These are phyloP conservation scores for Spathaspora passalidarum DNA, from an alignment of 805 yeast species.

Conservation along the genomic window DNA sequence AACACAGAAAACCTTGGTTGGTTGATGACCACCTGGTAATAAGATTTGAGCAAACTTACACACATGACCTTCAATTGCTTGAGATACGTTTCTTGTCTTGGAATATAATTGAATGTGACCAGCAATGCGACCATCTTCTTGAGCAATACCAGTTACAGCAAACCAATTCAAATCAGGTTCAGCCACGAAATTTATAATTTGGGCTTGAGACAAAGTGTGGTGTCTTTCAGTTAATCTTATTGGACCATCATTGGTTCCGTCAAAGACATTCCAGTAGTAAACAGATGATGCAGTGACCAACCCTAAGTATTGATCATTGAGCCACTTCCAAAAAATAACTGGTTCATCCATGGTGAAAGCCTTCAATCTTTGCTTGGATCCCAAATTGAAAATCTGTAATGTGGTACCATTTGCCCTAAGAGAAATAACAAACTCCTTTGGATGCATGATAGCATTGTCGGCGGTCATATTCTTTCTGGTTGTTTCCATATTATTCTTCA, in stretches of 20 bases:
- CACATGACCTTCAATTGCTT: conserved; percentile 97
- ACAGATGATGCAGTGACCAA: conserved; percentile 76
- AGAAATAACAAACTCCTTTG: conserved; percentile 82
- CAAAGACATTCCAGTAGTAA: conserved; percentile 81
- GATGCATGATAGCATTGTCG: conserved; percentile 96
- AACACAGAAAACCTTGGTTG: conserved; percentile 86
- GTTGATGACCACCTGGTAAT: conserved; percentile 66
- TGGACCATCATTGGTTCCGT: conserved; percentile 79
- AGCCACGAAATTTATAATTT: conserved; percentile 85
- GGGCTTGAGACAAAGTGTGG: conserved; percentile 70
- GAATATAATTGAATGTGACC: conserved; percentile 95
- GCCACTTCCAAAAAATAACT: conserved; percentile 95
- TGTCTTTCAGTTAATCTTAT: conserved; percentile 79
- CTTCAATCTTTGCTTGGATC: conserved; percentile 83
- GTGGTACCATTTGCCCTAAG: conserved; percentile 96
- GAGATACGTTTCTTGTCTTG: conserved; percentile 86
- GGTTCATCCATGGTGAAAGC: conserved; percentile 84
- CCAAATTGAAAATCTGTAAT: conserved; percentile 88
- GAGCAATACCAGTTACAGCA: conserved; percentile 92
- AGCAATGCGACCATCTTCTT: conserved; percentile 88
- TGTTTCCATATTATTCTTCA: conserved; percentile 72
- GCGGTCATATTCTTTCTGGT: conserved; percentile 94
- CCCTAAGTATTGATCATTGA: conserved; percentile 69
- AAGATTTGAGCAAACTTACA: conserved; percentile 79
- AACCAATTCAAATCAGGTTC: conserved; percentile 86